Conservation (phyloP, 352 stramenopile genomes). For the Phytophthora hibernalis region DNA sequence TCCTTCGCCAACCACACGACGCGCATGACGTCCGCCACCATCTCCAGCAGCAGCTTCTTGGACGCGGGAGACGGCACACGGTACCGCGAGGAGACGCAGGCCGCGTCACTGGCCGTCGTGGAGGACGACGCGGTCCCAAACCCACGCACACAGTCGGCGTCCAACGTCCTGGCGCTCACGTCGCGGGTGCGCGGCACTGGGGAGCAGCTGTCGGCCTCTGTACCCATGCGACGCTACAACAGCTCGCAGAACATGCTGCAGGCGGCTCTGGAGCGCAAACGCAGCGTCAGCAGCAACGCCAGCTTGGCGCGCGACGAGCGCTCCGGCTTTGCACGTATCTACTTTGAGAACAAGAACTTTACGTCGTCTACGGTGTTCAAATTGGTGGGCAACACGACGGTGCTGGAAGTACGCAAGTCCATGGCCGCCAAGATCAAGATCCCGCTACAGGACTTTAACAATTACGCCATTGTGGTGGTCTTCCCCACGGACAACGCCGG, state of each 20-base stretch:
- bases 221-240: conserved; percentile 43
- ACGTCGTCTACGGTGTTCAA: conserved; percentile 87
- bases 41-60: conserved; percentile 39
- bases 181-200: conserved; percentile 19
- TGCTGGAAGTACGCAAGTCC: conserved; percentile 78
- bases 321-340: conserved; percentile 83
- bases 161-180: conserved; percentile 40
- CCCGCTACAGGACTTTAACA: conserved; percentile 59
- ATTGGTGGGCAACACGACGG: conserved; percentile 65
- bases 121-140: conserved; percentile 19
- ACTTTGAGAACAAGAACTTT: conserved; percentile 85
- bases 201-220: conserved; percentile 28
- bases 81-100: conserved; percentile 23
- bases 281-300: conserved; percentile 22
- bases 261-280: conserved; percentile 29
- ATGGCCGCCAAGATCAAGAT: conserved; percentile 89
- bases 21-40: conserved; percentile 19
- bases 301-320: conserved; percentile 54
- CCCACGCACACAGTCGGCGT: conserved; percentile 30
- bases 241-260: conserved; percentile 40
- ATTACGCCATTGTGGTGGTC: conserved; percentile 85
- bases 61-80: conserved; percentile 29
- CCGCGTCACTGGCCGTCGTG: conserved; percentile 23
- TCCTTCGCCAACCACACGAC: conserved; percentile 25
- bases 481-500: conserved; percentile 69